Evolutionary conservation across 495 filamentous ascomycete species (phyloP), one percentile per base, ranked within the genome.

Genomic region (Podospora pseudopauciseta): DNA sequence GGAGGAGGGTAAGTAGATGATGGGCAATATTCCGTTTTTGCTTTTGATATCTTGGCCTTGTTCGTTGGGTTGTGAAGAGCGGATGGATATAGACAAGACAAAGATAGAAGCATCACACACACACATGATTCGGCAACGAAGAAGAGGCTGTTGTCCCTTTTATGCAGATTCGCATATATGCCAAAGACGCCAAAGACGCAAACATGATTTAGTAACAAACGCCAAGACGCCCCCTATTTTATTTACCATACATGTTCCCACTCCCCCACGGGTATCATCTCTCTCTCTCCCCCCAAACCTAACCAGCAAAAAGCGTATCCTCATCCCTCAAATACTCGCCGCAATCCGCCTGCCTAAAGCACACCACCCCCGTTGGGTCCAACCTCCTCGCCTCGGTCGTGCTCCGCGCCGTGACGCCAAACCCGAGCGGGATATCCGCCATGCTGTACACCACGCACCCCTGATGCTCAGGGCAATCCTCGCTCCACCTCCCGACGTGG

Each of bases 271-370:
- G 39, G 39, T 49, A 70, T 67, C 64, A 65, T 55, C 54, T 44
- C 54, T 63, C 44, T 30, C 18, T 20, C 39, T 61, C 28, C 53
- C 39, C 63, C 54, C 30, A 49, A 69, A 53, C 65, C 63, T 70
- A 80, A 66, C 80, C 77, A 34, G 83, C 80, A 71, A 87, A 87
- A 16, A 87, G 74, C 18, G 80, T 86, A 71, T 87, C 85, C 71
- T 87, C 87, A 70, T 97, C 94, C 75, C 95, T 85, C 65, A 99
- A 84, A 73, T 96, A 99, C 76, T 97, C 92, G 58, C 95, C 94
- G 74, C 90, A 87, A 82, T 98, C 94, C 1, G 90, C 90, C 78
- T 97, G 92, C 71, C 92, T 81, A 78, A 96, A 97, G 34, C 89
- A 86, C 11, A 90, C 88, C 64, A 97, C 90, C 16, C 89, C 92